These are phyloP conservation scores for Penicillium sp. DNA, from an alignment of 2,329 filamentous ascomycete genomes.

Conservation along the genomic window DNA sequence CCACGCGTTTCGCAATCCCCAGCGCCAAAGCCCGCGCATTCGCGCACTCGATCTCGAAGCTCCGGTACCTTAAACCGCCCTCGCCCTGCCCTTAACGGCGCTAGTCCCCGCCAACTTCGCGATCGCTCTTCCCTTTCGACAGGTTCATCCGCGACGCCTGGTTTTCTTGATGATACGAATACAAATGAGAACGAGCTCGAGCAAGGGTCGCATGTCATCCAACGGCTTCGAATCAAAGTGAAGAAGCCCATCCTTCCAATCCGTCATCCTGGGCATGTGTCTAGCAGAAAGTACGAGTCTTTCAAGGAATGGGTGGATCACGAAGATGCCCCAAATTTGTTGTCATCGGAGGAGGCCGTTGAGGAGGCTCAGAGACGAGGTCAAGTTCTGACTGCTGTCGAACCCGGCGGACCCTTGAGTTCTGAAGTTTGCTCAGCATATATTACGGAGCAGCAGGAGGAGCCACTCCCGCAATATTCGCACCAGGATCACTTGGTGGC, in stretches of 20 bases:
- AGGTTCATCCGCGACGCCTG: conserved; percentile 15
- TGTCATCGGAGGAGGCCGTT: conserved; percentile 59
- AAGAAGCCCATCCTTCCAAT: conserved; percentile 51
- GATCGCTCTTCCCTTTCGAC: conserved; percentile 28
- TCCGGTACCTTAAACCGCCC: conserved; percentile 23
- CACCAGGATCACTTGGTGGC: conserved; percentile 80
- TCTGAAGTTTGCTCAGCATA: conserved; percentile 68
- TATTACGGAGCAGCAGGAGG: conserved; percentile 67
- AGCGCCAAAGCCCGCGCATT: conserved; percentile 24
- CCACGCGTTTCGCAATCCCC: conserved; percentile 28
- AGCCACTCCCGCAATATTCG: conserved; percentile 76
- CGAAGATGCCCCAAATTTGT: conserved; percentile 45
- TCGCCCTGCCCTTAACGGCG: conserved; percentile 20
- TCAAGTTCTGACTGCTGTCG: conserved; percentile 68
- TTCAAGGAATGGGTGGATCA: conserved; percentile 64
- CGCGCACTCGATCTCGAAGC: conserved; percentile 33
- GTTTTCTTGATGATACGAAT: conserved; percentile 13
- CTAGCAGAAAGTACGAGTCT: conserved; percentile 48
- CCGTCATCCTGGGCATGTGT: conserved; percentile 53
- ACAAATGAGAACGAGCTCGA: conserved; percentile 21
- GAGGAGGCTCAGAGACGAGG: conserved; percentile 68
- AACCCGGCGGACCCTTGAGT: conserved; percentile 73
- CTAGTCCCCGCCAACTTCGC: conserved; percentile 25
- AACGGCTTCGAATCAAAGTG: conserved; percentile 48
- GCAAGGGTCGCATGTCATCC: conserved; percentile 26